phyloP scores from a whole-genome alignment of 2,329 filamentous ascomycete genomes.

The Penicillium olsonii region DNA sequence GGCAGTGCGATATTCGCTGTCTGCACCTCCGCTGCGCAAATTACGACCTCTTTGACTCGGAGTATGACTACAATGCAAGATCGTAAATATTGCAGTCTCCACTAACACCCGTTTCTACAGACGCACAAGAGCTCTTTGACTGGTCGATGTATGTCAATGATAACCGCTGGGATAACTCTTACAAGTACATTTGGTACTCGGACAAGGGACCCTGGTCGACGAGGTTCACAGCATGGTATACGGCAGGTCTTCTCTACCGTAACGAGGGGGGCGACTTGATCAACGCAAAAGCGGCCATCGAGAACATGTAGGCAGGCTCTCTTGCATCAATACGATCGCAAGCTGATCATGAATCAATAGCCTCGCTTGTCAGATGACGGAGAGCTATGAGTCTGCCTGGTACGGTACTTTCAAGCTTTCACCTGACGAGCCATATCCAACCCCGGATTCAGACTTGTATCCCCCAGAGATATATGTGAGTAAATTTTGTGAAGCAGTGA shows the following conservation, averaged over 20 bases:
- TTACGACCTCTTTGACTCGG: background rate
- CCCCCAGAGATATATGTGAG: conserved; percentile 32
- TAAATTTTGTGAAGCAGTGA: background rate
- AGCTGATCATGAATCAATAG: background rate
- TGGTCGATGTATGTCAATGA: conserved; percentile 60
- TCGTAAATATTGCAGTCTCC: background rate
- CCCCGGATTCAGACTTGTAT: conserved; percentile 55
- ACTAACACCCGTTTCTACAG: background rate
- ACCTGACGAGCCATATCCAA: conserved; percentile 51
- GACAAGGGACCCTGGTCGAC: conserved; percentile 58
- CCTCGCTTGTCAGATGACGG: conserved; percentile 14
- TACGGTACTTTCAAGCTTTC: conserved; percentile 42
- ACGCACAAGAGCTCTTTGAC: conserved; percentile 46
- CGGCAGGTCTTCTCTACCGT: conserved; percentile 58
- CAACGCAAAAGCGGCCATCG: conserved; percentile 57
- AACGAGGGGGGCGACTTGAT: conserved; percentile 53
- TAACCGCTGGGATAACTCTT: conserved; percentile 53
- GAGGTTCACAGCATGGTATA: conserved; percentile 61
- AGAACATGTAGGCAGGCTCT: conserved; percentile 51
- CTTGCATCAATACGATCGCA: background rate
- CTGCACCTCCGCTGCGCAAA: background rate
- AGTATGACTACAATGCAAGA: background rate
- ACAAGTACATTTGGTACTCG: conserved; percentile 55
- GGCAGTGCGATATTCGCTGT: background rate
- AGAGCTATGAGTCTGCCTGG: conserved; percentile 43